Percentiles rank a stretch among this genome's conserved stretches.
phyloP scores from a whole-genome alignment of 2,329 filamentous ascomycete genomes.

The Pestalotiopsis fici region DNA sequence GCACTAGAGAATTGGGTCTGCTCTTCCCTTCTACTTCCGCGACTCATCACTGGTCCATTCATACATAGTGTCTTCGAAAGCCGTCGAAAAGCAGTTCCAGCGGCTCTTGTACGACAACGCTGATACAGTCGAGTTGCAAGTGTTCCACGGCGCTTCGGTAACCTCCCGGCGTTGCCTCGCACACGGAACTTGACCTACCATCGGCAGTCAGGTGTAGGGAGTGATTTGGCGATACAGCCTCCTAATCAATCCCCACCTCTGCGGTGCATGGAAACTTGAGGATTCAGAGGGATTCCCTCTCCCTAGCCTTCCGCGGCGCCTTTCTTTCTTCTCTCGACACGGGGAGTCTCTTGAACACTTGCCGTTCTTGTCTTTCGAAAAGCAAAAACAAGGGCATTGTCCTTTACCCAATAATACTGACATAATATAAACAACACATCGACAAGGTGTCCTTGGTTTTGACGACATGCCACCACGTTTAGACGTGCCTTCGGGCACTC shows the following conservation, averaged over 20 bases:
- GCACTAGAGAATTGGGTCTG: neutral
- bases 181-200: slow-evolving; percentile 19
- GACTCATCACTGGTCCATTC: slow-evolving; percentile 9
- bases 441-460: no score
- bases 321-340: neutral
- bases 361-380: neutral
- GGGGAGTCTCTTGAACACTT: neutral
- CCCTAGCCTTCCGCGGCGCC: neutral
- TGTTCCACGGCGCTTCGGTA: slow-evolving; percentile 21
- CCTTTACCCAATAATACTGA: neutral
- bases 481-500: slow-evolving; percentile 43
- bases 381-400: no score
- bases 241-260: neutral
- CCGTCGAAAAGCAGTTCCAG: slow-evolving; percentile 26
- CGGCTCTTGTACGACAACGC: slow-evolving; percentile 19
- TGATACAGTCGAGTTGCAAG: slow-evolving; percentile 20
- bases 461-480: slow-evolving; percentile 23
- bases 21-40: neutral
- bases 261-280: neutral
- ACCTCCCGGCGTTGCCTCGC: slow-evolving; percentile 19
- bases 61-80: slow-evolving; percentile 13
- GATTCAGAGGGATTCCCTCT: neutral
- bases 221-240: neutral
- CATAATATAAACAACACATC: neutral
- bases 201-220: slow-evolving; percentile 15